Base-by-base conservation (phyloP, 2,329 filamentous ascomycete species). In the Phaeosphaeriaceae sp. region DNA sequence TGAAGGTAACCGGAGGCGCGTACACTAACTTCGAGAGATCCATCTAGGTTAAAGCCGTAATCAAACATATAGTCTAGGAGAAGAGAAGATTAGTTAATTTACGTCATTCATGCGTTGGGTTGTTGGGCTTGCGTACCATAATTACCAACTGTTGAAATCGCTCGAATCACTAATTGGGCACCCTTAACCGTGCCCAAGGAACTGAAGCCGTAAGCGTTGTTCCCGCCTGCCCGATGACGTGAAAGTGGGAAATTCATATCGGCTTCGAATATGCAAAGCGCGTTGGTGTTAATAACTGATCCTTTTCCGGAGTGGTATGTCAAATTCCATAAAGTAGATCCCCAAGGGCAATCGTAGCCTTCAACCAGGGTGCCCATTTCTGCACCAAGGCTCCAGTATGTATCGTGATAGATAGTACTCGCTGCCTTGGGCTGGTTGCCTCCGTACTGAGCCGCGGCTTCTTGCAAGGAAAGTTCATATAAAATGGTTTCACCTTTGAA, bases 401-500 rank as follows among this genome's bases (percentile, higher is more conserved):
- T 71, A 48, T 83, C 80, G 2, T 81, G 69, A 48, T 80, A 82
- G n/a, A 74, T 65, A 0, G 74, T 77, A 9, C 73, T 74, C 1
- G 74, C 74, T 49, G 77, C 75, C 1, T 75, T 60, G 0, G 77
- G 80, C 42, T 82, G 77, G 35, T 44, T 40, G 2, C 50, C 73
- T 6, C 78, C 79, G 46, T 83, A 83, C 46, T 83, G 80, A 0
- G 80, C 78, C 6, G 81, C 68, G 0, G 81, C 81, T 59, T 85
- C 81, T 63, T 84, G 79, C 3, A 85, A 71, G 1, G 77, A 77
- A 1, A 85, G 70, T 55, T 85, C 81, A 49, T 84, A 85, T 4
- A 85, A 66, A 9, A 85, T 70, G 2, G 80, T 70, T 50, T 83
- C 75, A 9, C 79, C 81, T 55, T 82, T 80, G 72, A 79, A 83